Evolutionary conservation across 768 basidiomycete genomes (phyloP).

Genomic region (Tulasnella sp.): DNA sequence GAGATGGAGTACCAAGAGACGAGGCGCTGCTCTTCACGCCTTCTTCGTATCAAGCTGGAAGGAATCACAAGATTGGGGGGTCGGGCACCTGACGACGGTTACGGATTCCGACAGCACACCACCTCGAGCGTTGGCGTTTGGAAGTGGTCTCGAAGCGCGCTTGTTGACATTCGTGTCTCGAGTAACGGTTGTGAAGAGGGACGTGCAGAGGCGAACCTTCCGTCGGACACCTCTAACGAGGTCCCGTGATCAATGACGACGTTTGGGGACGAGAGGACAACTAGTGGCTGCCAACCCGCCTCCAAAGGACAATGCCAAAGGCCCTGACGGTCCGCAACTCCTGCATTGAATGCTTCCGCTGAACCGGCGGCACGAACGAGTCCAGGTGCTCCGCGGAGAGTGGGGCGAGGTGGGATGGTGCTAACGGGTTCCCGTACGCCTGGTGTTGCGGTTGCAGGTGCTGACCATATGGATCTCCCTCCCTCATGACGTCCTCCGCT

Average conservation of each 20-base stretch:
- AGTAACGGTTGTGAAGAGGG: neutral
- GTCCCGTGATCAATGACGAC: neutral
- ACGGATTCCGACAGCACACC: neutral
- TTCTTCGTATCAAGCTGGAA: slow-evolving; percentile 13
- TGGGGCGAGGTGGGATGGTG: neutral
- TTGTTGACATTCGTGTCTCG: neutral
- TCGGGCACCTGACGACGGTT: neutral
- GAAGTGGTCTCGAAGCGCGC: neutral
- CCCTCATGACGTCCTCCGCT: neutral
- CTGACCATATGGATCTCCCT: neutral
- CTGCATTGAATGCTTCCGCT: neutral
- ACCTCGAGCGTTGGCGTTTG: neutral
- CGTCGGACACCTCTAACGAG: neutral
- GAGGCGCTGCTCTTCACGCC: neutral
- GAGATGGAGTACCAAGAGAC: neutral
- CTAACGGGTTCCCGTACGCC: neutral
- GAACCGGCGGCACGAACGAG: neutral
- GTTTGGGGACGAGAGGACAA: neutral
- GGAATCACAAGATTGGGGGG: neutral
- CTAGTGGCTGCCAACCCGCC: neutral
- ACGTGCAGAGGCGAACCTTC: neutral
- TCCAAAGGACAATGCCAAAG: neutral
- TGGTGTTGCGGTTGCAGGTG: neutral
- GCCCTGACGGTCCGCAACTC: neutral
- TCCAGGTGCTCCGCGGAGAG: neutral